Conservation (phyloP, 768 basidiomycete species). For the Guyanaporus albipodus region DNA sequence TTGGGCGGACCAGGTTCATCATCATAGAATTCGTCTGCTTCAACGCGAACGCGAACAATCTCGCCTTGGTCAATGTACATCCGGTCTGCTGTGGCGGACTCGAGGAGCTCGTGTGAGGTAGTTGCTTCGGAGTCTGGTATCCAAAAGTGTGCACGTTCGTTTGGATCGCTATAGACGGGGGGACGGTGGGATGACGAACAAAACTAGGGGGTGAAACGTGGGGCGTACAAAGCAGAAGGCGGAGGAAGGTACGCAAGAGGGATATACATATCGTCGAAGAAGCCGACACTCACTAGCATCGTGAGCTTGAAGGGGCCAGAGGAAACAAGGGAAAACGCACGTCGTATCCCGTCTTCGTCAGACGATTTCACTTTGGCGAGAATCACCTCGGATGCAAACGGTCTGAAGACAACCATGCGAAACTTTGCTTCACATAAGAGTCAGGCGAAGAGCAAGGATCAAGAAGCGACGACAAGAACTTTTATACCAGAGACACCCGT, state of each 20-base stretch:
- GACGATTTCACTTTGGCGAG: constrained; percentile 86
- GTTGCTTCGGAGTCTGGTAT: constrained; percentile 56
- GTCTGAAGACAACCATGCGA: constrained; percentile 85
- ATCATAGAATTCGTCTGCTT: constrained; percentile 79
- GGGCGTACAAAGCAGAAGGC: constrained; percentile 70
- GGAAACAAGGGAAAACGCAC: constrained; percentile 42
- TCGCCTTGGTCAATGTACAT: constrained; percentile 83
- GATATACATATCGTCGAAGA: constrained; percentile 93
- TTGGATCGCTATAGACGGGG: constrained; percentile 56
- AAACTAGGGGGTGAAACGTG: neutral
- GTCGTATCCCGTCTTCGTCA: constrained; percentile 77
- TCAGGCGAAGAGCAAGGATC: constrained; percentile 2
- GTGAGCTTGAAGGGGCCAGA: neutral
- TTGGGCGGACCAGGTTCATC: constrained; percentile 84
- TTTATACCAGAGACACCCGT: constrained; percentile 94
- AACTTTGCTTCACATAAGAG: constrained; percentile 61
- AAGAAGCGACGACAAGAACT: constrained; percentile 39
- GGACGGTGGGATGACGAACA: neutral
- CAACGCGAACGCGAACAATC: constrained; percentile 71
- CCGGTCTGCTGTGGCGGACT: constrained; percentile 58
- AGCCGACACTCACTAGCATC: constrained; percentile 71
- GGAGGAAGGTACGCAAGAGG: constrained; percentile 76
- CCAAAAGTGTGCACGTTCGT: constrained; percentile 84
- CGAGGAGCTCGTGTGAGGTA: constrained; percentile 57
- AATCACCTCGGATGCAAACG: constrained; percentile 86